Evolutionary conservation across 345 rosid genomes (phyloP).

Genomic region (Eucalyptus regnans): DNA sequence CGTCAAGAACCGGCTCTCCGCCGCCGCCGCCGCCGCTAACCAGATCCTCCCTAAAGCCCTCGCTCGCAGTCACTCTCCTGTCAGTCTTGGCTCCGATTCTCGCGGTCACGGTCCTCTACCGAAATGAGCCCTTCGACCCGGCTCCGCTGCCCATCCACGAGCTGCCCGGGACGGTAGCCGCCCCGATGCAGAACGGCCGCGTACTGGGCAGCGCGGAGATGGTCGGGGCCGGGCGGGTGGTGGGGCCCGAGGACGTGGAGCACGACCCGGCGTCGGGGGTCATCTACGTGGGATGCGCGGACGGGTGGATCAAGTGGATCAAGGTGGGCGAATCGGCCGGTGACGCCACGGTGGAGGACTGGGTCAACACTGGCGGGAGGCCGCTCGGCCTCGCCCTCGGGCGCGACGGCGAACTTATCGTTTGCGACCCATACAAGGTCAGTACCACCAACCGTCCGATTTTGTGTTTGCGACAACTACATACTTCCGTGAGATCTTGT

Average conservation of each 20-base stretch:
- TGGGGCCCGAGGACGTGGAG: constrained; percentile 50
- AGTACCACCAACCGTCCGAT: background rate
- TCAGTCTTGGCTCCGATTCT: background rate
- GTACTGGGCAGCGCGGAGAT: background rate
- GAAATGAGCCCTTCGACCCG: background rate
- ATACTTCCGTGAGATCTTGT: background rate
- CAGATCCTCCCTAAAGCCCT: background rate
- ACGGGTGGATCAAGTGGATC: constrained; percentile 80
- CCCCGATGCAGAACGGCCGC: background rate
- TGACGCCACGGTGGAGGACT: constrained; percentile 9
- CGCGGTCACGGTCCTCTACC: background rate
- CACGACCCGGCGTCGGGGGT: constrained; percentile 20
- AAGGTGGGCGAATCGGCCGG: constrained; percentile 1
- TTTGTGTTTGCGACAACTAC: background rate
- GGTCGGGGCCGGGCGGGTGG: background rate
- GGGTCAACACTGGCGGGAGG: constrained; percentile 70
- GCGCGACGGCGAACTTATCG: constrained; percentile 25
- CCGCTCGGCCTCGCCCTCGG: constrained; percentile 73
- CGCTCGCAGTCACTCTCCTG: background rate
- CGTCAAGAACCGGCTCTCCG: no score
- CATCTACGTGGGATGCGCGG: constrained; percentile 44
- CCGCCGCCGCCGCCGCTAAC: background rate
- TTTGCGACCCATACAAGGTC: constrained; percentile 68
- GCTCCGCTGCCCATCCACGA: background rate
- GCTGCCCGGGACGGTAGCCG: background rate